Conservation (phyloP, 2,329 filamentous ascomycete species). For the Plenodomus biglobosus region DNA sequence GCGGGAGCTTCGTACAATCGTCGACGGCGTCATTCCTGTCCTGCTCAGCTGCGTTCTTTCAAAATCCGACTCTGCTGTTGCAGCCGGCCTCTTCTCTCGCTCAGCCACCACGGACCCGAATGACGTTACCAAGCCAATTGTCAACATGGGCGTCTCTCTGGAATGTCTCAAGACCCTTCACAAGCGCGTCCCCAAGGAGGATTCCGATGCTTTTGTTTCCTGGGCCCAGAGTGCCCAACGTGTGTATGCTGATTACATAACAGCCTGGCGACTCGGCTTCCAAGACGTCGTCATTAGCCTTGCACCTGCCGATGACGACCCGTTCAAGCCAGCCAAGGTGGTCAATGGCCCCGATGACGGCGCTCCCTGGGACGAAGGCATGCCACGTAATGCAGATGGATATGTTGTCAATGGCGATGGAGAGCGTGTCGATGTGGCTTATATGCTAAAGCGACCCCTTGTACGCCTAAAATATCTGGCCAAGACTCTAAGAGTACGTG, state of each 20-base stretch:
- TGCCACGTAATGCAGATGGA: slow-evolving; percentile 61
- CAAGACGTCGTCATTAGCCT: slow-evolving; percentile 93
- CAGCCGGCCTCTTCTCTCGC: slow-evolving; percentile 67
- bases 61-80: slow-evolving; percentile 64
- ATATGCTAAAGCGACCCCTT: slow-evolving; percentile 84
- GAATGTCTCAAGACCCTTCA: slow-evolving; percentile 82
- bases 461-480: slow-evolving; percentile 84
- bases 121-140: slow-evolving; percentile 78
- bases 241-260: slow-evolving; percentile 82
- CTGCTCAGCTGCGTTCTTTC: slow-evolving; percentile 81
- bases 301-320: slow-evolving; percentile 68
- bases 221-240: slow-evolving; percentile 81
- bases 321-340: slow-evolving; percentile 51
- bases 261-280: slow-evolving; percentile 89
- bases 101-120: slow-evolving; percentile 58
- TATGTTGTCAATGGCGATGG: slow-evolving; percentile 71
- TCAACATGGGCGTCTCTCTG: slow-evolving; percentile 88
- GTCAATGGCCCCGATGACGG: slow-evolving; percentile 50
- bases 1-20: slow-evolving; percentile 86
- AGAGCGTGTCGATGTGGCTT: slow-evolving; percentile 90
- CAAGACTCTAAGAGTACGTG: slow-evolving; percentile 72
- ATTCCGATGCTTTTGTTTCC: slow-evolving; percentile 69
- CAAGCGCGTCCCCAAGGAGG: slow-evolving; percentile 73
- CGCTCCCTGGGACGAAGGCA: slow-evolving; percentile 56
- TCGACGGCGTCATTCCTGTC: slow-evolving; percentile 93